Evolutionary conservation across 345 rosid genomes (phyloP).

Genomic region (Ceriops decandra): DNA sequence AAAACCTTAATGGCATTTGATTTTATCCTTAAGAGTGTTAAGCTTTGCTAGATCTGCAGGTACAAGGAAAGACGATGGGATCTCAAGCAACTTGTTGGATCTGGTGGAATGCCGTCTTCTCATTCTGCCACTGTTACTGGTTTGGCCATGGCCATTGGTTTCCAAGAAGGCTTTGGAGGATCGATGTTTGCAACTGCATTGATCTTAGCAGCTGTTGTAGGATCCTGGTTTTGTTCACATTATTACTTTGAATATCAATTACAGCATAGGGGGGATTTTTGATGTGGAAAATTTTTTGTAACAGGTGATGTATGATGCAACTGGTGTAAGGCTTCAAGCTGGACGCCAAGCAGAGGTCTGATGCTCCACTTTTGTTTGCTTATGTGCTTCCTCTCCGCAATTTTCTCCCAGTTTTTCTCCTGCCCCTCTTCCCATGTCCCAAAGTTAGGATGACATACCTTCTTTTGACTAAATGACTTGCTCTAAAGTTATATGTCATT

Average conservation of each 20-base stretch:
- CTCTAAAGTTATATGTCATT: slow-evolving; percentile 7
- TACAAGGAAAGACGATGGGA: slow-evolving; percentile 70
- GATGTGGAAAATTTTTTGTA: slow-evolving; percentile 9
- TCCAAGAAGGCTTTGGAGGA: slow-evolving; percentile 74
- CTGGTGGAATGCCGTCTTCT: slow-evolving; percentile 97
- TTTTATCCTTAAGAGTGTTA: slow-evolving; percentile 36
- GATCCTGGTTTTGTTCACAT: slow-evolving; percentile 17
- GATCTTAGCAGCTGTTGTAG: slow-evolving; percentile 67
- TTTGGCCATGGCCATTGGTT: slow-evolving; percentile 61
- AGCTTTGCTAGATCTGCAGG: slow-evolving; percentile 53
- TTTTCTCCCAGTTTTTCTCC: neutral
- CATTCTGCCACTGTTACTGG: slow-evolving; percentile 85
- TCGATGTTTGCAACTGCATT: slow-evolving; percentile 56
- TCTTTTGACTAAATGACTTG: neutral
- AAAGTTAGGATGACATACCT: neutral
- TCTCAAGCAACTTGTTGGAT: slow-evolving; percentile 66
- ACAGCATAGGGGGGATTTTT: neutral
- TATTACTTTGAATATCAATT: neutral
- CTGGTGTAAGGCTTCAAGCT: slow-evolving; percentile 84
- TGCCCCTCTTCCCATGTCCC: neutral
- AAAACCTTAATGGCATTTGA: neutral
- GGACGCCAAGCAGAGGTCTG: slow-evolving; percentile 92
- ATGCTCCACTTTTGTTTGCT: slow-evolving; percentile 6
- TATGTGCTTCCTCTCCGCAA: neutral
- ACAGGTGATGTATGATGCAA: slow-evolving; percentile 92